A percentile compares a stretch with the other conserved stretches of the same genome.
Conservation (phyloP, 2,329 filamentous ascomycete genomes). For the Xylaria arbuscula region DNA sequence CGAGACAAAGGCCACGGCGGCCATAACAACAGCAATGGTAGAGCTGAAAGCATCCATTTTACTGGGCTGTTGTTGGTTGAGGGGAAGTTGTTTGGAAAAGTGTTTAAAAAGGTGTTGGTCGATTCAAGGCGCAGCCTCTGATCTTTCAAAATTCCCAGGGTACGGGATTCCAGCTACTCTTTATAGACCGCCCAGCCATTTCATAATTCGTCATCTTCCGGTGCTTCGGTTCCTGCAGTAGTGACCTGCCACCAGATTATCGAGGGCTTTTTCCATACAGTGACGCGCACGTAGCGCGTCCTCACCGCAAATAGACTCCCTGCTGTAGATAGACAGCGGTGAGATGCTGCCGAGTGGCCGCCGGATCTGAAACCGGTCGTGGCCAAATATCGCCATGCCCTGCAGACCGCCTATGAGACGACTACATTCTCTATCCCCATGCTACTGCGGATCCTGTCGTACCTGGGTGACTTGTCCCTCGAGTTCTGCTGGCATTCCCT, state of each 20-base stretch:
- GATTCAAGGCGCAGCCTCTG: slow-evolving; percentile 40
- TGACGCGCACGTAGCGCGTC: slow-evolving; percentile 18
- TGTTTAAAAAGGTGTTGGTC: slow-evolving; percentile 31
- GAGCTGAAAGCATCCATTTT: slow-evolving; percentile 40
- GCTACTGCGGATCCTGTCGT: slow-evolving; percentile 1
- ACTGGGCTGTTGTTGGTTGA: slow-evolving; percentile 23
- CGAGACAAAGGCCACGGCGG: slow-evolving; percentile 35
- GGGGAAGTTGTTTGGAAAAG: slow-evolving; percentile 26
- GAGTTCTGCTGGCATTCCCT: slow-evolving; percentile 29
- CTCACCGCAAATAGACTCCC: slow-evolving; percentile 25
- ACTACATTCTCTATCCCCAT: slow-evolving; percentile 2
- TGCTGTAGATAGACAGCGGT: slow-evolving; percentile 25
- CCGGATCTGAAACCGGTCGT: slow-evolving; percentile 9
- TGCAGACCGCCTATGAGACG: slow-evolving; percentile 19
- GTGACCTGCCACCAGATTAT: background rate
- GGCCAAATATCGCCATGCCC: slow-evolving; percentile 1
- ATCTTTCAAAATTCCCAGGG: slow-evolving; percentile 26
- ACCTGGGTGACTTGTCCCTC: slow-evolving; percentile 20
- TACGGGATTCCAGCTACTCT: slow-evolving; percentile 35
- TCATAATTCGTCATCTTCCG: slow-evolving; percentile 14
- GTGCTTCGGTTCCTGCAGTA: slow-evolving; percentile 10
- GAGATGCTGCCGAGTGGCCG: slow-evolving; percentile 20
- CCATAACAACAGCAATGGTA: slow-evolving; percentile 37
- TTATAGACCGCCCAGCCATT: slow-evolving; percentile 30
- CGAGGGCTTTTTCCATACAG: background rate